Conservation (phyloP, 1,284 basidiomycete species). For the Porogramme epimiltina region DNA sequence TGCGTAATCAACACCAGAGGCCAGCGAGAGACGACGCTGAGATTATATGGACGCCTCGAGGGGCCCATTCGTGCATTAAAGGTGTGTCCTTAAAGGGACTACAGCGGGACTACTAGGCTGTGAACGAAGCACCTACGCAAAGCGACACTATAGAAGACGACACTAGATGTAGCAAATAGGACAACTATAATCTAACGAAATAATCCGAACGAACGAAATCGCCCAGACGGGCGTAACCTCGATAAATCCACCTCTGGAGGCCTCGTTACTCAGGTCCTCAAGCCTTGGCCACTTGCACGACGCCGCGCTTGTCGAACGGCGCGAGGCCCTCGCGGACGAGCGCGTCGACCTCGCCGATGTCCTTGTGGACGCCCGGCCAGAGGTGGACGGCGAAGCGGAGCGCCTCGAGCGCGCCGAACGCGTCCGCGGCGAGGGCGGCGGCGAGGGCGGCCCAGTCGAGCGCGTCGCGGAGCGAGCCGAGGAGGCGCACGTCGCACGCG, state of each 20-base stretch:
- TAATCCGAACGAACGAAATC: too few species aligned
- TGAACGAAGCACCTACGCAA: too few species aligned
- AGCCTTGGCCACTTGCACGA: conserved; percentile 18
- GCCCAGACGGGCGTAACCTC: too few species aligned
- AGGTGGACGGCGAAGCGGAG: conserved; percentile 25
- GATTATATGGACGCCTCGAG: not conserved
- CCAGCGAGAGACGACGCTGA: conserved; percentile 9
- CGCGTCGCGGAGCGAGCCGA: conserved; percentile 26
- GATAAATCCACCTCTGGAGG: too few species aligned
- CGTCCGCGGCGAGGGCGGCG: conserved; percentile 14
- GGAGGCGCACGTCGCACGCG: conserved; percentile 25
- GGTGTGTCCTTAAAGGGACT: too few species aligned
- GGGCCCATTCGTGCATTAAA: too few species aligned
- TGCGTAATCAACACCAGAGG: conserved; percentile 21
- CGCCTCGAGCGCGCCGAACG: conserved; percentile 19
- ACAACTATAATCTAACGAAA: too few species aligned
- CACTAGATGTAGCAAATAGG: not conserved
- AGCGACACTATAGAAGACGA: too few species aligned
- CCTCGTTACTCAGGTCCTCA: too few species aligned
- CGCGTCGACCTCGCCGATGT: conserved; percentile 19
- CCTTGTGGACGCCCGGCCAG: conserved; percentile 26
- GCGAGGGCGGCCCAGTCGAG: conserved; percentile 28
- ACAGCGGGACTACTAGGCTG: too few species aligned
- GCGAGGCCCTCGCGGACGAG: conserved; percentile 22
- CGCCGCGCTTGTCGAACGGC: conserved; percentile 23